A percentile compares a stretch with the other conserved stretches of the same genome.
Evolutionary conservation across 345 rosid species (phyloP).

Genomic region (Brassica incana): DNA sequence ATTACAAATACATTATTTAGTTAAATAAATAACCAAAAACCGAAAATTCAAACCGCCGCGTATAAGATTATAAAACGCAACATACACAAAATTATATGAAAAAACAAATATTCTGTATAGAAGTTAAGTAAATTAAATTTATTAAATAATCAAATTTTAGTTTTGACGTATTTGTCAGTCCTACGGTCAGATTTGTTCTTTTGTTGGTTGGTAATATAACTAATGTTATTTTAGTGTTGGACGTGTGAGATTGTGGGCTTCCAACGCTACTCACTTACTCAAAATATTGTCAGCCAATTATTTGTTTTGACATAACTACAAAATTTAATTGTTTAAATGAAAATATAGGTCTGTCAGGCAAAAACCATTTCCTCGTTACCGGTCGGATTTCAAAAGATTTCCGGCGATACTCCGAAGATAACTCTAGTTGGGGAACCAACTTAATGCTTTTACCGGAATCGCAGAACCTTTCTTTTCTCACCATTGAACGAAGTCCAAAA

Average conservation of each 20-base stretch:
- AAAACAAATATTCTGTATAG: too few relatives aligned
- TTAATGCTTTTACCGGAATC: slow-evolving; percentile 52
- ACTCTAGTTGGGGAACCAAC: slow-evolving; percentile 52
- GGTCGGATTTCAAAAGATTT: slow-evolving; percentile 66
- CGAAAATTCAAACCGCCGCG: too few relatives aligned
- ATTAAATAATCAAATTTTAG: neutral
- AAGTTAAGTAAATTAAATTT: too few relatives aligned
- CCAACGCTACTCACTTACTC: neutral
- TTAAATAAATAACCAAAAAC: too few relatives aligned
- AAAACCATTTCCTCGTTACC: slow-evolving; percentile 61
- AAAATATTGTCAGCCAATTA: neutral
- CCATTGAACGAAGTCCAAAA: slow-evolving; percentile 50
- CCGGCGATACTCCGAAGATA: slow-evolving; percentile 20
- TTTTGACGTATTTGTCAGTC: neutral
- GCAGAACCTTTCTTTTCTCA: slow-evolving; percentile 49
- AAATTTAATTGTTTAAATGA: neutral
- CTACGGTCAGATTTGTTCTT: neutral
- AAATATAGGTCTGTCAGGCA: slow-evolving; percentile 44
- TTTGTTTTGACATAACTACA: neutral
- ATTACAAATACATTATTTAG: too few relatives aligned
- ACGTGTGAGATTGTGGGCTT: neutral
- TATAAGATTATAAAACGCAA: too few relatives aligned
- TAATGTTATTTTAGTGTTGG: neutral
- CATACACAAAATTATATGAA: too few relatives aligned
- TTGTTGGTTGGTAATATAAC: neutral